Conservation (phyloP, 108 stramenopile species). For the Skeletonema potamos region DNA sequence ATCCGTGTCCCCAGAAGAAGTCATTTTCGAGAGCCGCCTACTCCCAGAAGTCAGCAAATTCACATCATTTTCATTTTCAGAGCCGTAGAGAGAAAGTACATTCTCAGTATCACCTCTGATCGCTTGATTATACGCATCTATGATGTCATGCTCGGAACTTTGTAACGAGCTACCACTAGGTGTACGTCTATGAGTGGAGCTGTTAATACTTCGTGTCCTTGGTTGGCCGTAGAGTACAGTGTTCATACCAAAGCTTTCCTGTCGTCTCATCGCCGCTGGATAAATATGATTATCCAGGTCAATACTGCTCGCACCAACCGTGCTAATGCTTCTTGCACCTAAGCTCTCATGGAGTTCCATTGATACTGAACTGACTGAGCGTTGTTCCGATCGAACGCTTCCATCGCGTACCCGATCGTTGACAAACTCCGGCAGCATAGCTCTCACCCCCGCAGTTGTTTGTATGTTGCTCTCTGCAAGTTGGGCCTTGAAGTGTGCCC, state of each 20-base stretch:
- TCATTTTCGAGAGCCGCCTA: neutral
- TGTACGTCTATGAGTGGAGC: no score
- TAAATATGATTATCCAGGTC: no score
- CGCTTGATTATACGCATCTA: neutral
- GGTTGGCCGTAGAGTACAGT: neutral
- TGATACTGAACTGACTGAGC: no score
- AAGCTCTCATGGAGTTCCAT: neutral
- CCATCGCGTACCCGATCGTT: neutral
- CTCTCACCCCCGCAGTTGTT: neutral
- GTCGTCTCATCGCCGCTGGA: no score
- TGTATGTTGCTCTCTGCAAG: neutral
- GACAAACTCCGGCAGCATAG: neutral
- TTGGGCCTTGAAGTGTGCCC: slow-evolving; percentile 1
- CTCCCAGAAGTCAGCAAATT: neutral
- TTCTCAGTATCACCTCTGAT: neutral
- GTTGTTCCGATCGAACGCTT: neutral
- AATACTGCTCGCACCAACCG: neutral
- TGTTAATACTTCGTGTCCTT: no score
- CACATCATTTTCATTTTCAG: neutral
- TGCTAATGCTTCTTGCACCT: neutral
- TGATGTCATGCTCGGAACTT: neutral
- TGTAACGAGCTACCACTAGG: neutral
- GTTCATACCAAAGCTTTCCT: neutral
- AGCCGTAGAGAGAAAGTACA: neutral
- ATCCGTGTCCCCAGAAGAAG: neutral